phyloP scores from a whole-genome alignment of 345 rosid genomes.

The Acer yangbiense region DNA sequence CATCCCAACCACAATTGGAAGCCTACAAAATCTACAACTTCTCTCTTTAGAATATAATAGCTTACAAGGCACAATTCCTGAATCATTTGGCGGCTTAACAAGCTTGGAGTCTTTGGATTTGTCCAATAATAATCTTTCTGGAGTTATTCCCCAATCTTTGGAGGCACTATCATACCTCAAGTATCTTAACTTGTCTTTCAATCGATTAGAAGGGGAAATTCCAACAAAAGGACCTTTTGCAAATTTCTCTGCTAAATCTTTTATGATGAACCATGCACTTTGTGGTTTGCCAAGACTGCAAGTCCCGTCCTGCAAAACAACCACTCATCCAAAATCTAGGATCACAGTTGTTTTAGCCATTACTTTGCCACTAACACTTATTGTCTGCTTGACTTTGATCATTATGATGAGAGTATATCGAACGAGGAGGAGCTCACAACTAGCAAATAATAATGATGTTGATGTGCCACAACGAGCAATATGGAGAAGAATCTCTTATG shows the following conservation, averaged over 20 bases:
- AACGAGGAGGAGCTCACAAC: neutral
- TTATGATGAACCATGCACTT: neutral
- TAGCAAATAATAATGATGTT: neutral
- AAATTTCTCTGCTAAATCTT: constrained; percentile 15
- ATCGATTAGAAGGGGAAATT: constrained; percentile 10
- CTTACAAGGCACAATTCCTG: neutral
- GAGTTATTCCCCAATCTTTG: constrained; percentile 22
- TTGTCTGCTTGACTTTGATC: neutral
- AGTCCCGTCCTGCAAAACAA: constrained; percentile 9
- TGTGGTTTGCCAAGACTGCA: constrained; percentile 13
- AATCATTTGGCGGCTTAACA: neutral
- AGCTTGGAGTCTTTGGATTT: neutral
- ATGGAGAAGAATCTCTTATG: too few species aligned
- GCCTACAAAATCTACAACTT: neutral
- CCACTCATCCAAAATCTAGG: neutral
- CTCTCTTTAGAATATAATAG: neutral
- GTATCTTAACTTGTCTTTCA: neutral
- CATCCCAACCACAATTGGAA: neutral
- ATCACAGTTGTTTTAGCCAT: neutral
- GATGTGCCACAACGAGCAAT: neutral
- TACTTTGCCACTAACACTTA: neutral
- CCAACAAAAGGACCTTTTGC: constrained; percentile 21
- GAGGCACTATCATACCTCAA: constrained; percentile 16
- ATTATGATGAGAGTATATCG: neutral
- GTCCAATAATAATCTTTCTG: neutral